These are phyloP conservation scores for Rheum nobile DNA, from an alignment of 148 eudicot genomes.

Conservation along the genomic window DNA sequence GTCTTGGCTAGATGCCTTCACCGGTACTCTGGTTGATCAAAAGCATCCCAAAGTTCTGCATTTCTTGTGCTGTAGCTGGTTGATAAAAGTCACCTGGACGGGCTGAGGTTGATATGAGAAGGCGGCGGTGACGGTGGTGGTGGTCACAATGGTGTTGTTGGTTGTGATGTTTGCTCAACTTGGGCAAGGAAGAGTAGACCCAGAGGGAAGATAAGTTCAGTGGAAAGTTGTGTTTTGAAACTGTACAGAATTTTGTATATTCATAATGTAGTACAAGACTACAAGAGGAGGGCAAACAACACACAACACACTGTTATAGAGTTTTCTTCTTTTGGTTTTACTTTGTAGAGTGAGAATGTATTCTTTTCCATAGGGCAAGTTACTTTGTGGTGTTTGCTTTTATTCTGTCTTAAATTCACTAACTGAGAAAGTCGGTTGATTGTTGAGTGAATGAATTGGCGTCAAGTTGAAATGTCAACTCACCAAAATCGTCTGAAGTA, in stretches of 20 bases:
- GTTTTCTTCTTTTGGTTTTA: neutral
- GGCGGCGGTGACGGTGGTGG: neutral
- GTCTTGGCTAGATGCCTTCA: neutral
- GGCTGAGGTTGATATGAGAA: neutral
- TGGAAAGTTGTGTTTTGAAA: neutral
- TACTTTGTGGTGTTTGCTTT: neutral
- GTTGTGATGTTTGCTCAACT: neutral
- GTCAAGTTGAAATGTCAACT: neutral
- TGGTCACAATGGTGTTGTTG: neutral
- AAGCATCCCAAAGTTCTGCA: neutral
- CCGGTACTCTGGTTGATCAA: neutral
- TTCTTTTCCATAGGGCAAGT: neutral
- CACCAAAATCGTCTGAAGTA: too few species aligned
- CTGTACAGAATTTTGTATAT: constrained; percentile 7
- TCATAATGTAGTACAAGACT: neutral
- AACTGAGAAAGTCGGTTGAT: neutral
- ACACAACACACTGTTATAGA: neutral
- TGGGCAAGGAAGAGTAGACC: neutral
- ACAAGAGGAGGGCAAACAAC: neutral
- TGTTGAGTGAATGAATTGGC: neutral
- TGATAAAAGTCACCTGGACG: neutral
- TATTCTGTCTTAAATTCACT: neutral
- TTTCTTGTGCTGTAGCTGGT: neutral
- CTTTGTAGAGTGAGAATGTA: neutral
- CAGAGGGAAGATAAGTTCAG: neutral